Evolutionary conservation across 805 yeast species (phyloP).

Genomic region (Ogataea trehalophila): DNA sequence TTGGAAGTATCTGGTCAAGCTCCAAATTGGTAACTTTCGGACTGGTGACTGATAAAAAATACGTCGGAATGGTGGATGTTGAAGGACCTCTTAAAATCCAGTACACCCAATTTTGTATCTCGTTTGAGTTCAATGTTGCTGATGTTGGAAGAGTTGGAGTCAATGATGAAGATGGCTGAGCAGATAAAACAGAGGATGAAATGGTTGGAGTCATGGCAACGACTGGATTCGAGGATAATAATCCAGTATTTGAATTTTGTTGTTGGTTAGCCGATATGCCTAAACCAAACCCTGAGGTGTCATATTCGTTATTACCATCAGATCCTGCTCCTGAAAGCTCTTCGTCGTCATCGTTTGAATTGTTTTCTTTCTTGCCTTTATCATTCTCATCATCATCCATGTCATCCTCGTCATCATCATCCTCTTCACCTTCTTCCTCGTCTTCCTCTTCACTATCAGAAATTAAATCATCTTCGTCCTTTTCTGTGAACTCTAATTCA

Average conservation of each 20-base stretch:
- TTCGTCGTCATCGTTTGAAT: slow-evolving; percentile 20
- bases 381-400: slow-evolving; percentile 13
- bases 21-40: slow-evolving; percentile 24
- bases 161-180: slow-evolving; percentile 3
- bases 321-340: slow-evolving; percentile 1
- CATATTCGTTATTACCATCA: slow-evolving; percentile 1
- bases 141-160: slow-evolving; percentile 10
- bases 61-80: slow-evolving; percentile 54
- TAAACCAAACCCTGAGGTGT: slow-evolving; percentile 32
- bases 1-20: slow-evolving; percentile 24
- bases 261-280: slow-evolving; percentile 28
- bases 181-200: neutral
- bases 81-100: slow-evolving; percentile 63
- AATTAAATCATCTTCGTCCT: slow-evolving; percentile 15
- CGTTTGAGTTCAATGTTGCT: slow-evolving; percentile 17
- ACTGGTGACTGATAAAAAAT: slow-evolving; percentile 36
- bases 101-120: slow-evolving; percentile 58
- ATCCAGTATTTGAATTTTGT: slow-evolving; percentile 4
- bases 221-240: neutral
- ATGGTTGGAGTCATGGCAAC: neutral
- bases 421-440: slow-evolving; percentile 9
- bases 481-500: neutral
- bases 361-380: slow-evolving; percentile 2
- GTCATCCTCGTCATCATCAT: slow-evolving; percentile 14
- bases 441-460: slow-evolving; percentile 29